These are phyloP conservation scores for Zygotorulaspora mrakii DNA, from an alignment of 1,139 yeast species.

Conservation along the genomic window DNA sequence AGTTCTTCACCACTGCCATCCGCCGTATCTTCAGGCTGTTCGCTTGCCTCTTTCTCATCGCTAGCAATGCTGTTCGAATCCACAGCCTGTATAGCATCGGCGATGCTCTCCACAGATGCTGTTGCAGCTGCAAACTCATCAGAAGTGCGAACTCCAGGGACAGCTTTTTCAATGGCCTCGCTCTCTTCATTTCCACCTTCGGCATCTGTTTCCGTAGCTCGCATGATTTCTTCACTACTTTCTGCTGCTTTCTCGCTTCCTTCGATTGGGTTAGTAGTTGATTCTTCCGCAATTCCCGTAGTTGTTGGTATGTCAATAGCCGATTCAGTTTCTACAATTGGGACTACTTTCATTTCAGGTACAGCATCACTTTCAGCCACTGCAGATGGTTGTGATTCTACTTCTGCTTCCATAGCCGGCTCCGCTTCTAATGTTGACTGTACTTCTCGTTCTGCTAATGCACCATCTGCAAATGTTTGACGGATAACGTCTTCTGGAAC, in stretches of 20 bases:
- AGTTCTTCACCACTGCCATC: slow-evolving; percentile 6
- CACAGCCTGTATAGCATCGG: not conserved
- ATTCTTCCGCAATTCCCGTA: not conserved
- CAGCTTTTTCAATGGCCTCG: no score
- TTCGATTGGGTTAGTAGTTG: no score
- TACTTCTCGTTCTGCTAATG: slow-evolving; percentile 7
- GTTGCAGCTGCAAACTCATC: no score
- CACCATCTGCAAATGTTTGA: slow-evolving; percentile 21
- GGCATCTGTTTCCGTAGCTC: not conserved
- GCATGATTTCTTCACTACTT: not conserved
- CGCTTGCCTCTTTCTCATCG: not conserved
- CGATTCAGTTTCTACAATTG: not conserved
- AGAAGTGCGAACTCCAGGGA: no score
- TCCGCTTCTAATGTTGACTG: slow-evolving; percentile 17
- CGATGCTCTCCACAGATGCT: not conserved
- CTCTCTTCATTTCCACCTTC: not conserved
- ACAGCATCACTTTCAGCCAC: slow-evolving; percentile 1
- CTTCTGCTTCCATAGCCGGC: slow-evolving; percentile 3
- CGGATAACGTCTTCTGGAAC: slow-evolving; percentile 13
- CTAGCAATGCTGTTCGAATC: not conserved
- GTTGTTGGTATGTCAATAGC: no score
- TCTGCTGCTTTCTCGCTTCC: no score
- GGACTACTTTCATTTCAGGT: not conserved
- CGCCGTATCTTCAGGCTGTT: slow-evolving; percentile 7
- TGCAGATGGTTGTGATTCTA: slow-evolving; percentile 2